These are phyloP conservation scores for Prunus dulcis DNA, from an alignment of 306 rosid species.

Conservation along the genomic window DNA sequence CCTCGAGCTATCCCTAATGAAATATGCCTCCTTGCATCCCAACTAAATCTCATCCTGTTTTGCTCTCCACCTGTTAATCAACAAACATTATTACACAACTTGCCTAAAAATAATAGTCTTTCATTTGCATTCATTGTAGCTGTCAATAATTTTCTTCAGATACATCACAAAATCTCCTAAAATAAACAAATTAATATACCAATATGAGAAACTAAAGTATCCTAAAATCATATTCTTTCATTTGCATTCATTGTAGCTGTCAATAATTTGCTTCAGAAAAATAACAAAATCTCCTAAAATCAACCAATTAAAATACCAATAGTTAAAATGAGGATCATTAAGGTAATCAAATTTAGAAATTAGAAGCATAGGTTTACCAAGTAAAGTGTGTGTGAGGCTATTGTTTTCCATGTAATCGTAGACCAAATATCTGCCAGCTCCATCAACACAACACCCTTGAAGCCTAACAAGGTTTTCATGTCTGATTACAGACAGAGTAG, in stretches of 20 bases:
- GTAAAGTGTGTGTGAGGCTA: conserved; percentile 59
- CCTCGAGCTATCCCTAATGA: conserved; percentile 76
- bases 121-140: too few species aligned
- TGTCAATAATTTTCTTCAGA: too few species aligned
- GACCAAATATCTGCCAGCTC: conserved; percentile 66
- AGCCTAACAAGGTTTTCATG: conserved; percentile 79
- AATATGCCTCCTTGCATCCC: conserved; percentile 58
- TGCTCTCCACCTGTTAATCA: conserved; percentile 56
- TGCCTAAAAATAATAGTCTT: not conserved
- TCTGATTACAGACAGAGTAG: conserved; percentile 60
- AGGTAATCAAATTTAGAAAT: not conserved
- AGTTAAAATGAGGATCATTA: not conserved
- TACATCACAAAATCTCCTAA: not conserved
- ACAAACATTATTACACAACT: not conserved
- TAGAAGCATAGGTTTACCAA: conserved; percentile 39
- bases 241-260: too few species aligned
- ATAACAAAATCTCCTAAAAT: not conserved
- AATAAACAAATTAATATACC: too few species aligned
- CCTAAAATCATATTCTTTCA: not conserved
- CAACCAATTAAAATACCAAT: too few species aligned
- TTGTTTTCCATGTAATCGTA: conserved; percentile 91
- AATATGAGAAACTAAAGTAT: too few species aligned
- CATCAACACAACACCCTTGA: conserved; percentile 81
- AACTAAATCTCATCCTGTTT: conserved; percentile 54
- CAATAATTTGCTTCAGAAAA: not conserved